Evolutionary conservation across 495 filamentous ascomycete species (phyloP), one percentile per base, ranked within the genome.

Genomic region (Aspergillus cavernicola): DNA sequence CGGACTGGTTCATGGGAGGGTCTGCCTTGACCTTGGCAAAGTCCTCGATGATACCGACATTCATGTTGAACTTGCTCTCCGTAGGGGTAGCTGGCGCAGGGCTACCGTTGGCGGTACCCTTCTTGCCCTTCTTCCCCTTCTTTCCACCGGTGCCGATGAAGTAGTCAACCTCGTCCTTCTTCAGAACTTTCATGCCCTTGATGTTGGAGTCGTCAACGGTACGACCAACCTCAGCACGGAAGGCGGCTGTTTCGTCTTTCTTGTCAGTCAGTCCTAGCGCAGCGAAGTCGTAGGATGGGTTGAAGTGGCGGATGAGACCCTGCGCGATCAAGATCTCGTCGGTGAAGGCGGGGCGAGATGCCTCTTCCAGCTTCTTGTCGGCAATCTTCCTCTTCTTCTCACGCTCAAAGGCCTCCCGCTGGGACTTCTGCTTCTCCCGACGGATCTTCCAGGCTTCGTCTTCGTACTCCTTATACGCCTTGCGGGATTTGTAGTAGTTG

Each of bases 151-250:
- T 81, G 13, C 90, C 88, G 29, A 85, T 78, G 37, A 97, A 86
- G 78, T 95, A 97, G 55, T 88, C 85, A 11, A 95, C 92, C 44
- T 95, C 89, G 55, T 90, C 79, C 80, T 96, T 96, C 71, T 83
- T 85, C 28, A 85, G 68, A 13, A 97, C 71, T 59, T 77, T 80
- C 46, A 80, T 85, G 36, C 93, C 93, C 78, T 90, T 90, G 50
- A 92, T 76, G 46, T 75, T 82, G 12, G 84, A 77, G 58, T 82
- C 85, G 50, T 93, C 90, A 11, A 97, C 86, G 31, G 81, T 95
- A 58, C 92, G 87, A 59, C 83, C 83, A 43, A 91, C 82, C 58
- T 85, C 74, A 28, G 93, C 92, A 43, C 83, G 80, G 69, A 89
- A 89, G 57, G 81, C 78, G 61, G 84, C 78, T n/a, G 79, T 74